Evolutionary conservation across 306 rosid genomes (phyloP).

Genomic region (Pyrus betulifolia): DNA sequence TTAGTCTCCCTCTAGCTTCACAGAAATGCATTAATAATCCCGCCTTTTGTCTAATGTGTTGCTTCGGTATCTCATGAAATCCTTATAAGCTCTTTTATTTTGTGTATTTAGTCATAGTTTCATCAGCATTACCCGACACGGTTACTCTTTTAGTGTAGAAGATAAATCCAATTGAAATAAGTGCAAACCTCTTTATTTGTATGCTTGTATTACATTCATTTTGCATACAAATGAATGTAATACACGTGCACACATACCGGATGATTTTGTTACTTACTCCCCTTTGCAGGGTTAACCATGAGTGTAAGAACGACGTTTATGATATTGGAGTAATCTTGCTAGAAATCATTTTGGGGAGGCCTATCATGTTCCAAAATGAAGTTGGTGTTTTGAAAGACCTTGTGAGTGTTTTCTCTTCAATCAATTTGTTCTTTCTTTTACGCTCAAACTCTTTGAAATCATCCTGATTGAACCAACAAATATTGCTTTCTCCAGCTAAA

Average conservation of each 20-base stretch:
- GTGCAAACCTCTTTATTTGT: neutral
- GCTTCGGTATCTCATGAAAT: neutral
- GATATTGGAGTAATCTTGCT: conserved; percentile 82
- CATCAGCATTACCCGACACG: neutral
- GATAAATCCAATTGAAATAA: neutral
- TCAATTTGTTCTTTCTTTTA: neutral
- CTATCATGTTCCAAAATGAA: conserved; percentile 77
- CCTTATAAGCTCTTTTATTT: neutral
- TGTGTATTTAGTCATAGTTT: neutral
- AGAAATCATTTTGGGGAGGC: conserved; percentile 81
- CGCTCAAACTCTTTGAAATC: neutral
- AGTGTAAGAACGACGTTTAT: conserved; percentile 71
- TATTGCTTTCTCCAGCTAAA: neutral
- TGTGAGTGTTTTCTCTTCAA: conserved; percentile 43
- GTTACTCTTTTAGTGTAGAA: neutral
- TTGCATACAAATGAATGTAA: neutral
- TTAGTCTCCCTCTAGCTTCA: neutral
- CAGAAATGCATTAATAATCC: neutral
- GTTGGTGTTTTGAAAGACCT: conserved; percentile 74
- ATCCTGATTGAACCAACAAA: neutral
- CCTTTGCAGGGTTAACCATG: conserved; percentile 43
- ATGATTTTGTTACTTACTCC: neutral
- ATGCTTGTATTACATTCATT: too few species aligned
- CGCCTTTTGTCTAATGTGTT: neutral
- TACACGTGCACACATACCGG: neutral